Conservation (phyloP, 2,329 filamentous ascomycete genomes). For the Seiridium cupressi region DNA sequence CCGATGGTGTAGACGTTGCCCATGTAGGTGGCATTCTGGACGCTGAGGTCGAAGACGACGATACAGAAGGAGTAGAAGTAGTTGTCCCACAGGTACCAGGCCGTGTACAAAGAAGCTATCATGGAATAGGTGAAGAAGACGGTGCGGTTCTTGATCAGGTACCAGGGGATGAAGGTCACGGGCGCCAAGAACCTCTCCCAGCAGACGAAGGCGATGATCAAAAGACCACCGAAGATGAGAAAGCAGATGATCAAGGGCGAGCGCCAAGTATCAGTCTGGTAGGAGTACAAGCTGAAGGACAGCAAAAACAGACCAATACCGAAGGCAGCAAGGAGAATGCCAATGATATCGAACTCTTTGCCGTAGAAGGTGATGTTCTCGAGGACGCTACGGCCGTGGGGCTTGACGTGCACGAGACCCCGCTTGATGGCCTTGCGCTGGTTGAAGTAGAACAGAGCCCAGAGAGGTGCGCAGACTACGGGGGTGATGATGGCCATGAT, state of each 20-base stretch:
- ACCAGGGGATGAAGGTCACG: constrained; percentile 48
- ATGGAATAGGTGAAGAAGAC: constrained; percentile 38
- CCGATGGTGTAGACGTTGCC: constrained; percentile 38
- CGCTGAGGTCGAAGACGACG: constrained; percentile 29
- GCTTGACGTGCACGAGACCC: constrained; percentile 7
- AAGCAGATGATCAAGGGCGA: constrained; percentile 7
- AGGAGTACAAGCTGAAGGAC: constrained; percentile 4
- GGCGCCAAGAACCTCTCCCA: constrained; percentile 52
- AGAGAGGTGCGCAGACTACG: not conserved
- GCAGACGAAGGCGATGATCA: constrained; percentile 45
- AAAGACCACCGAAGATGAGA: constrained; percentile 48
- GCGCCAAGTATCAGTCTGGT: not conserved
- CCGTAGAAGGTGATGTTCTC: constrained; percentile 12
- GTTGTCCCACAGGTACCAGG: constrained; percentile 36
- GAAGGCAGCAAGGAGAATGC: constrained; percentile 35
- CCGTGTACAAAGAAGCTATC: constrained; percentile 28
- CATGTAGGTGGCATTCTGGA: constrained; percentile 30
- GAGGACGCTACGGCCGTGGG: constrained; percentile 3
- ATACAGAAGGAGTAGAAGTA: constrained; percentile 42
- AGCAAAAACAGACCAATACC: constrained; percentile 49
- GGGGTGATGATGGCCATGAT: constrained; percentile 5
- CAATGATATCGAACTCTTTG: constrained; percentile 39
- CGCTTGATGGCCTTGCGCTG: constrained; percentile 7
- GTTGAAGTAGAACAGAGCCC: constrained; percentile 6
- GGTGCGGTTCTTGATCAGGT: constrained; percentile 39